A percentile compares a stretch with the other conserved stretches of the same genome.
Evolutionary conservation across 2,329 filamentous ascomycete species (phyloP).

Genomic region (Ceratocystis lukuohia): DNA sequence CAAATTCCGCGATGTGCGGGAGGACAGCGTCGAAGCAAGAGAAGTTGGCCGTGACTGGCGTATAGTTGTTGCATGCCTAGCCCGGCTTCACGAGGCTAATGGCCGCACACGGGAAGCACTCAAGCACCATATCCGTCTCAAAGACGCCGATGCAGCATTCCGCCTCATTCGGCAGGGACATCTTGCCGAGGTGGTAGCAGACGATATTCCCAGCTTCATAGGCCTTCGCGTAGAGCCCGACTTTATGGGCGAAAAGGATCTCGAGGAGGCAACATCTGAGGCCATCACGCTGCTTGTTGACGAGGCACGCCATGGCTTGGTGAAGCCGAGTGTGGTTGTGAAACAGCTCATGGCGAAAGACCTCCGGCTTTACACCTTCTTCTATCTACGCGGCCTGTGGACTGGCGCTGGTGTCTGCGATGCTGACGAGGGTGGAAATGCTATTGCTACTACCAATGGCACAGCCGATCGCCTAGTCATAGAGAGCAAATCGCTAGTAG

Average conservation of each 20-base stretch:
- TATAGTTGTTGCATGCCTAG: slow-evolving; percentile 75
- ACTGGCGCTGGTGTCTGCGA: slow-evolving; percentile 52
- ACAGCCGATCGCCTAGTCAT: slow-evolving; percentile 41
- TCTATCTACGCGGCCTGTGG: slow-evolving; percentile 84
- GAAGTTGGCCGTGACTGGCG: slow-evolving; percentile 70
- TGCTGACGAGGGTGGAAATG: slow-evolving; percentile 24
- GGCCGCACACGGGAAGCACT: slow-evolving; percentile 74
- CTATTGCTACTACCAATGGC: not conserved
- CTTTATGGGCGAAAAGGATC: slow-evolving; percentile 53
- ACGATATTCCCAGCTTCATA: slow-evolving; percentile 83
- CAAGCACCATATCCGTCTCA: slow-evolving; percentile 75
- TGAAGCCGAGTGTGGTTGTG: slow-evolving; percentile 65
- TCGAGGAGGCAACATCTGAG: slow-evolving; percentile 69
- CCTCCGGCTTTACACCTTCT: slow-evolving; percentile 67
- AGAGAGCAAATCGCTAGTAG: slow-evolving; percentile 57
- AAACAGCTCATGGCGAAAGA: slow-evolving; percentile 57
- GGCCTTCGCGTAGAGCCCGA: slow-evolving; percentile 58
- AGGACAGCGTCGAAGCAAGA: slow-evolving; percentile 63
- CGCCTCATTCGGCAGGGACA: slow-evolving; percentile 74
- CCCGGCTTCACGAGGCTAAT: slow-evolving; percentile 69
- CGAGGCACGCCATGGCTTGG: slow-evolving; percentile 78
- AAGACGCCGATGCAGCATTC: slow-evolving; percentile 85
- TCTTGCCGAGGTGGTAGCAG: slow-evolving; percentile 74
- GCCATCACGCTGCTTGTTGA: slow-evolving; percentile 77
- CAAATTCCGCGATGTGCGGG: slow-evolving; percentile 56